These are phyloP conservation scores for Scenedesmus sp. DNA, from an alignment of 163 green algal species.

Conservation along the genomic window DNA sequence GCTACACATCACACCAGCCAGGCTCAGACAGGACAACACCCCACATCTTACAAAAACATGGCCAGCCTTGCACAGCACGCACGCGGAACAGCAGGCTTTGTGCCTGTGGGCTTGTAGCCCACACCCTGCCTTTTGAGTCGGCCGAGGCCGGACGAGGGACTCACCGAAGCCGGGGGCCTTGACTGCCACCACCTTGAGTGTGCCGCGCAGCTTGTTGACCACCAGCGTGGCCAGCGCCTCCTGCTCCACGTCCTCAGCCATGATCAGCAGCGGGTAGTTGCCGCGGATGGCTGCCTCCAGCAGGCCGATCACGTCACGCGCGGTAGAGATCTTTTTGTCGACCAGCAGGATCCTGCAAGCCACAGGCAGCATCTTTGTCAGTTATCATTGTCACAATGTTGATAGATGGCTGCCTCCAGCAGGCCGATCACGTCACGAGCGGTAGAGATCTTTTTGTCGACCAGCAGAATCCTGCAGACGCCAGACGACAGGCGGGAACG, in stretches of 20 bases:
- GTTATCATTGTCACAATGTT: not conserved
- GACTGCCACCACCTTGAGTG: constrained; percentile 94
- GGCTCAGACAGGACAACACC: no score
- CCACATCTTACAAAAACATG: no score
- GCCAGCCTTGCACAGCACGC: no score
- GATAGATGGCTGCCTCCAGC: constrained; percentile 84
- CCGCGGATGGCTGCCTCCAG: constrained; percentile 89
- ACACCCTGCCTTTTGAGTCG: no score
- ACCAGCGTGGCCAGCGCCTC: constrained; percentile 99
- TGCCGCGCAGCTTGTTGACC: constrained; percentile 99
- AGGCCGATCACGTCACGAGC: constrained; percentile 95
- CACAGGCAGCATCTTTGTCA: not conserved
- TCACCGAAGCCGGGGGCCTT: constrained; percentile 98
- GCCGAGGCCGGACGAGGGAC: not conserved
- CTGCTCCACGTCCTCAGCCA: constrained; percentile 99
- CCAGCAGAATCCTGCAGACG: constrained; percentile 87
- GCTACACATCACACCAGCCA: not conserved
- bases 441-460: constrained; percentile 99
- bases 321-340: constrained; percentile 99
- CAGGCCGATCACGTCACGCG: constrained; percentile 93
- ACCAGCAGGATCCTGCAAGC: constrained; percentile 90
- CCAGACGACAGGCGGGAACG: not conserved
- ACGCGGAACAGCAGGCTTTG: no score
- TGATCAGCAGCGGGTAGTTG: constrained; percentile 97
- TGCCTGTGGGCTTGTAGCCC: no score